Base-by-base conservation (phyloP, 352 stramenopile genomes). In the Phytopythium delawarense region DNA sequence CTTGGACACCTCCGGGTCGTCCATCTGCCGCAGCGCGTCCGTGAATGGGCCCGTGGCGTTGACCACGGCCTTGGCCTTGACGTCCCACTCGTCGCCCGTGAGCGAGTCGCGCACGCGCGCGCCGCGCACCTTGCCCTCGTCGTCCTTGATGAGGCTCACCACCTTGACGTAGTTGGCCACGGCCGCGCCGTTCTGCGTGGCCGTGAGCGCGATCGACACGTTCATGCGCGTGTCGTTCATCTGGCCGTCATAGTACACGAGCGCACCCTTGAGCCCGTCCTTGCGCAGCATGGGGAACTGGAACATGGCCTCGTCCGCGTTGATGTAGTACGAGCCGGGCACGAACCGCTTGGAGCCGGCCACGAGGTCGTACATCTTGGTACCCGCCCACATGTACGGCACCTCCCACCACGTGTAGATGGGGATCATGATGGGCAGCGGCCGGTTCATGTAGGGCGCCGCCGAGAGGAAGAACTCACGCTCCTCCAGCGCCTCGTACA, bases 201-300 rank as follows among this genome's bases (percentile, higher is more conserved):
- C 94, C 45, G 96, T 99, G 42, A 98, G 82, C 7, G 92, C 94
- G 57, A 99, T 85, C 23, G 96, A 95, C 42, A 98, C 78, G 71
- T 94, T 96, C 86, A 98, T 97, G 42, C 96, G 84, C 32, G 96
- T 96, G 77, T 99, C 96, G 70, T 99, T 97, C 79, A 96, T 96
- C 78, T 98, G 87, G 30, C 87, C 87, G 56, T 96, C 87, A 69
- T 96, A 96, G 73, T 96, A 96, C 40, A 96, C 86, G 25, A 98
- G 79, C 1, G 93, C 92, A 11, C 94, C 94, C 68, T 98, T 97
- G 18, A 98, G 75, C 2, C 91, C 91, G 25, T 97, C 83, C 58
- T 89, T 85, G 59, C 93, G 85, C 28, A 98, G 86, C 82, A 97
- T 98, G 20, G 94, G 94, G 75, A 98, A 98, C 69, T 96, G 87